Percentiles rank a stretch among this genome's conserved stretches.
Evolutionary conservation across 768 basidiomycete species (phyloP).

Genomic region (Pleurotus eryngii): DNA sequence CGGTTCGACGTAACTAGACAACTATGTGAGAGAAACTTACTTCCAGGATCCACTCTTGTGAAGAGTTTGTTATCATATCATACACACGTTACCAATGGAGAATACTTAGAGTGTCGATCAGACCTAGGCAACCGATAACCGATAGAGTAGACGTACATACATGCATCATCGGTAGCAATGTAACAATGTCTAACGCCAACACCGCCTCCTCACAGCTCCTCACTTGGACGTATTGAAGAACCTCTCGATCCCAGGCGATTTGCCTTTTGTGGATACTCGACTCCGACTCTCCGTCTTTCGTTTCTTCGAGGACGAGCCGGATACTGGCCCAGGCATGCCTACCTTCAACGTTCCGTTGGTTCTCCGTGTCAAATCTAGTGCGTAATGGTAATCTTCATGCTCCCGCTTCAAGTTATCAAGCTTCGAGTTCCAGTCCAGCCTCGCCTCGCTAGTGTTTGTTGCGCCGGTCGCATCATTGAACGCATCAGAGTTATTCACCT

Average conservation of each 20-base stretch:
- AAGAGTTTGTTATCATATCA: neutral
- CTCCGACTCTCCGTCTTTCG: conserved; percentile 13
- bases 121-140: too few species aligned
- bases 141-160: too few species aligned
- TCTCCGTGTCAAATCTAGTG: conserved; percentile 65
- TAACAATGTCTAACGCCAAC: too few species aligned
- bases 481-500: conserved; percentile 16
- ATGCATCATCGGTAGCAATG: too few species aligned
- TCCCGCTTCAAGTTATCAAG: conserved; percentile 39
- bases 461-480: conserved; percentile 12
- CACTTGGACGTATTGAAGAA: conserved; percentile 26
- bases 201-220: too few species aligned
- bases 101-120: too few species aligned
- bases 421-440: conserved; percentile 35
- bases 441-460: conserved; percentile 30
- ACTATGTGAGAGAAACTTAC: neutral
- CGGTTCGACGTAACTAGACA: too few species aligned
- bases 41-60: neutral
- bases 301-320: conserved; percentile 13
- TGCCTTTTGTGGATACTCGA: conserved; percentile 22
- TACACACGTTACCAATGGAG: too few species aligned
- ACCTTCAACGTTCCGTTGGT: conserved; percentile 16
- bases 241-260: conserved; percentile 34
- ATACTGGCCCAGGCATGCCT: conserved; percentile 10
- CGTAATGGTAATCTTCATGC: conserved; percentile 89